Evolutionary conservation across 208 protist species (phyloP).

Genomic region (Ichthyophonus hoferi): DNA sequence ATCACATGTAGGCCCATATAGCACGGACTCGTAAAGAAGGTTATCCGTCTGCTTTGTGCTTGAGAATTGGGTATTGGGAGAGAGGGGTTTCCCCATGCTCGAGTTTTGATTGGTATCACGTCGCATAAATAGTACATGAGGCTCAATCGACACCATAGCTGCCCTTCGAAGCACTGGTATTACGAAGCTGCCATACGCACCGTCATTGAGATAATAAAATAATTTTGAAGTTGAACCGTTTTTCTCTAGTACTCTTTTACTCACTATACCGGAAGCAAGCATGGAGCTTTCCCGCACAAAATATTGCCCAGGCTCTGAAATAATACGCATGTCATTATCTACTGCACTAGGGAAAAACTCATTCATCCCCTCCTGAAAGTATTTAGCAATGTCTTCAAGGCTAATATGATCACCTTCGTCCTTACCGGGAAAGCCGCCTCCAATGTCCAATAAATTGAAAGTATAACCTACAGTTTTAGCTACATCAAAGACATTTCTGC

Average conservation of each 20-base stretch:
- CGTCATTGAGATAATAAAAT: conserved; percentile 51
- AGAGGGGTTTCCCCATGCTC: background rate
- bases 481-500: conserved; percentile 60
- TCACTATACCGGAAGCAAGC: conserved; percentile 57
- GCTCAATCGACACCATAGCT: conserved; percentile 4
- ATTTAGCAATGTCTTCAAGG: conserved; percentile 59
- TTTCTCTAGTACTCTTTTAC: background rate
- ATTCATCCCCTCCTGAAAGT: conserved; percentile 54
- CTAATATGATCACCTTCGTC: conserved; percentile 35
- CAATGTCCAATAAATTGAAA: conserved; percentile 71
- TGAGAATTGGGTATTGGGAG: background rate
- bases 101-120: background rate
- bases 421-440: conserved; percentile 71
- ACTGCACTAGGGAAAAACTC: conserved; percentile 54
- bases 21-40: conserved; percentile 34
- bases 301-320: conserved; percentile 78
- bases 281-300: conserved; percentile 53
- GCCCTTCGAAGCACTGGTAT: conserved; percentile 53
- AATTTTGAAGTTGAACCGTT: background rate
- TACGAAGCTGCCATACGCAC: conserved; percentile 78
- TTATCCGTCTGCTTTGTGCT: too few relatives aligned
- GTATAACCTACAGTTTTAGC: conserved; percentile 51
- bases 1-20: conserved; percentile 78
- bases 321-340: conserved; percentile 59
- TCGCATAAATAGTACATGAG: background rate